Conservation (phyloP, 164 flowering plant genomes). For the Aristolochia fimbriata region DNA sequence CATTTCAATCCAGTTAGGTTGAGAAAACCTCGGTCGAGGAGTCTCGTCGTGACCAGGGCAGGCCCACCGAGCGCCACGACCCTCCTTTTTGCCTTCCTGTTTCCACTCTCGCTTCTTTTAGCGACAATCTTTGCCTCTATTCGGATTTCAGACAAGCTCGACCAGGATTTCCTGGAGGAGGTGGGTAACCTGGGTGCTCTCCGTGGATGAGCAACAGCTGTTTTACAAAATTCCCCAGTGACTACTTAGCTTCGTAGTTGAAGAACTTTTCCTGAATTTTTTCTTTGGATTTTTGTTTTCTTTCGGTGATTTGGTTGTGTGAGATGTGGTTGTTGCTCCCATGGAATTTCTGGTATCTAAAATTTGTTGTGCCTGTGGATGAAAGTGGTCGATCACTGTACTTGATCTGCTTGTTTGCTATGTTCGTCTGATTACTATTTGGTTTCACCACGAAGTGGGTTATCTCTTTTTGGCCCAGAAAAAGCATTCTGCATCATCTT, state of each 20-base stretch:
- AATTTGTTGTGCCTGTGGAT: background rate
- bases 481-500: too few species aligned
- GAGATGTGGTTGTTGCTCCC: background rate
- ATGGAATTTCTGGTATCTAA: background rate
- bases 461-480: too few species aligned
- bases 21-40: slow-evolving; percentile 6
- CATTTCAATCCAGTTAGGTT: background rate
- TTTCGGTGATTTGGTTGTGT: background rate
- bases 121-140: slow-evolving; percentile 61
- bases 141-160: slow-evolving; percentile 71
- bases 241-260: too few species aligned
- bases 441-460: too few species aligned
- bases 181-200: slow-evolving; percentile 15
- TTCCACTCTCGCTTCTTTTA: slow-evolving; percentile 65
- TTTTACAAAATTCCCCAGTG: background rate
- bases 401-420: too few species aligned
- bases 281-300: too few species aligned
- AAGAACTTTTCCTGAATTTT: too few species aligned
- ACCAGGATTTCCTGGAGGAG: slow-evolving; percentile 66
- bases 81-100: slow-evolving; percentile 50
- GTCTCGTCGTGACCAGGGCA: slow-evolving; percentile 9
- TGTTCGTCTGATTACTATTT: too few species aligned
- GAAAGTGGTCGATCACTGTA: too few species aligned
- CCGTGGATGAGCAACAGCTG: background rate
- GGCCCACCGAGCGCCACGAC: slow-evolving; percentile 17